Base-by-base conservation (phyloP, 129 eudicot genomes). In the Lonicera japonica region DNA sequence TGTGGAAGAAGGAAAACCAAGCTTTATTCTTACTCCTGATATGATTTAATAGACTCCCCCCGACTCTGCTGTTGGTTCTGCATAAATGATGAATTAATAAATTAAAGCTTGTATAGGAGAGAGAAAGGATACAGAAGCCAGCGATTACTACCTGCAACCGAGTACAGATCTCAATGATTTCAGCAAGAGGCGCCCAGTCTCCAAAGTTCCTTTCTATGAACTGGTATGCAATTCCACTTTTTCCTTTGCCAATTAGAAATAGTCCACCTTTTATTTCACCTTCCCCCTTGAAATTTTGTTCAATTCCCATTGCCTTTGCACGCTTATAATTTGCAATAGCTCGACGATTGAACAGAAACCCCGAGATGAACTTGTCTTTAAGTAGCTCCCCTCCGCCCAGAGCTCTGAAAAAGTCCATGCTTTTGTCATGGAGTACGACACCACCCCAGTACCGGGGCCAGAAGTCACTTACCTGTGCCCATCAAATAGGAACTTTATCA, bases 401-500 rank as follows among this genome's bases (percentile, higher is more conserved):
- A 45, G 96, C 96, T 76, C 76, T 84, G 61, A 78, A 88, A 66
- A 88, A 84, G 25, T 74, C 89, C 82, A 72, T 80, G 64, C 79
- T 77, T 56, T 71, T 84, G 86, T 88, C 96, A 21, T 74, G 82
- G 47, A 84, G 84, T 51, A 84, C 82, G 23, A 71, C 82, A 13
- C 92, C 96, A 29, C 96, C 96, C 96, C 96, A 88, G 47, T 88
- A 88, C 68, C 92, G 74, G 0, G 96, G 96, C 96, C 96, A 88
- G 75, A 88, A 88, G 52, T 88, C 89, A 39, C 73, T 79, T 61
- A 88, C 88, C 95, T 87, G 63, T 46, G 50, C 70, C 21, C 74
- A 34, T 57, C 58, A 51, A 29, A 39, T n/a, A 17, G 21, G 11
- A 60, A 5, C n/a, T 59, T 56, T 21, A 57, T 54, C 63, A 62